A percentile compares a stretch with the other conserved stretches of the same genome.
These are phyloP conservation scores for Lactarius vividus DNA, from an alignment of 768 basidiomycete genomes.

Conservation along the genomic window DNA sequence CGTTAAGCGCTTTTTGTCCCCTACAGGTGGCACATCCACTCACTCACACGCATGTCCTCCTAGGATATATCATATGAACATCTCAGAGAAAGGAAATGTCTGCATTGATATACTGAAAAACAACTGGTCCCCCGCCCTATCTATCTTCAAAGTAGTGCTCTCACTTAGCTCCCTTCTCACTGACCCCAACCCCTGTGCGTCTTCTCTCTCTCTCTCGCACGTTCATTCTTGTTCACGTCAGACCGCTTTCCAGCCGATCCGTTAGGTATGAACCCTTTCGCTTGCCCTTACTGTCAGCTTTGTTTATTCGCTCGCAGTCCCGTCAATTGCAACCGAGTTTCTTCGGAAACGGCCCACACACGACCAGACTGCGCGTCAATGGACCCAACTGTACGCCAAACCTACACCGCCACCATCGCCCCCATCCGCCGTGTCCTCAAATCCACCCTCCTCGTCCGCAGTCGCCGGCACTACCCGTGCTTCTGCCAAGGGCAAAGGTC, in stretches of 20 bases:
- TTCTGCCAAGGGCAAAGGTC: slow-evolving; percentile 26
- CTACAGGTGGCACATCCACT: slow-evolving; percentile 11
- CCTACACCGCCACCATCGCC: slow-evolving; percentile 9
- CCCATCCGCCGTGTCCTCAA: background rate
- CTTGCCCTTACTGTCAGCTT: background rate
- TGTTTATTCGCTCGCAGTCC: slow-evolving; percentile 27
- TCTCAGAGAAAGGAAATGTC: slow-evolving; percentile 71
- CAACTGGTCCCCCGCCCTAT: slow-evolving; percentile 93
- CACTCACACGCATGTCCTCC: slow-evolving; percentile 7
- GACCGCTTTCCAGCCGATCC: slow-evolving; percentile 23
- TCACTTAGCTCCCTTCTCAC: slow-evolving; percentile 90
- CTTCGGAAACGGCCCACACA: slow-evolving; percentile 36
- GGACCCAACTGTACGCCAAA: slow-evolving; percentile 37
- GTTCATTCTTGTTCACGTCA: background rate
- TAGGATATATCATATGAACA: slow-evolving; percentile 92
- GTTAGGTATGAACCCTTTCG: slow-evolving; percentile 16
- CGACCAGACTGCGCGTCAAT: slow-evolving; percentile 42
- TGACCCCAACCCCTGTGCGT: slow-evolving; percentile 89
- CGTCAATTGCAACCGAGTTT: slow-evolving; percentile 36
- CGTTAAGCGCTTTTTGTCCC: slow-evolving; percentile 34
- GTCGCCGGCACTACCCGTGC: background rate
- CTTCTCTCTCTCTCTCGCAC: slow-evolving; percentile 22
- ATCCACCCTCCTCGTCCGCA: slow-evolving; percentile 3
- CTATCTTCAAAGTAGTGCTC: slow-evolving; percentile 91
- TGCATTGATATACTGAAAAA: slow-evolving; percentile 92